Percentiles rank a stretch among this genome's conserved stretches.
Conservation (phyloP, 805 yeast genomes). For the Hanseniaspora clermontiae region DNA sequence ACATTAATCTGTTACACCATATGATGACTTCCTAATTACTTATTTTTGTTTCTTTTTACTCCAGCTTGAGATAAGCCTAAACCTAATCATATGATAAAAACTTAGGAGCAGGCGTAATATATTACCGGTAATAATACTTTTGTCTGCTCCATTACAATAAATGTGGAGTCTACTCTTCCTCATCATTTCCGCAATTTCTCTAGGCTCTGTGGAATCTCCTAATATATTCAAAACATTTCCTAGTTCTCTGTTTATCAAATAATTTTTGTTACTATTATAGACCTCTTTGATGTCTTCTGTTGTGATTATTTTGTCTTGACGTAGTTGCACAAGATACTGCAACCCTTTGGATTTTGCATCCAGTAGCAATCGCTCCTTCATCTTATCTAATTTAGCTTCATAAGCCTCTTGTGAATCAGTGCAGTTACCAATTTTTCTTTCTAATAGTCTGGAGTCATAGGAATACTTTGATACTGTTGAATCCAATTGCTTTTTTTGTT, state of each 20-base stretch:
- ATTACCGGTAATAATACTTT: background rate
- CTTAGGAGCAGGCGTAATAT: background rate
- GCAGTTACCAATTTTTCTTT: conserved; percentile 52
- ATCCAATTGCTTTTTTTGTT: conserved; percentile 33
- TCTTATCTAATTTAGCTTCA: conserved; percentile 21
- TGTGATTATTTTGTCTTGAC: background rate
- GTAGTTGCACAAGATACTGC: conserved; percentile 6
- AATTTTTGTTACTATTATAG: background rate
- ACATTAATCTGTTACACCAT: too few species aligned
- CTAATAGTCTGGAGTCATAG: conserved; percentile 51
- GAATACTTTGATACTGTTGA: conserved; percentile 47
- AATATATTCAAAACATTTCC: background rate
- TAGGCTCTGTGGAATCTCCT: background rate
- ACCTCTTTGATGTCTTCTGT: conserved; percentile 5
- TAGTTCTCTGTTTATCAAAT: background rate
- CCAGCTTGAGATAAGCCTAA: background rate
- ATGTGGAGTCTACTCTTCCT: background rate
- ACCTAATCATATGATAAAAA: background rate
- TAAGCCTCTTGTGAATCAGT: conserved; percentile 45
- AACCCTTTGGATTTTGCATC: conserved; percentile 3
- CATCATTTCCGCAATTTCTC: background rate
- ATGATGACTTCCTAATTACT: background rate
- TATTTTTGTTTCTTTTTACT: background rate
- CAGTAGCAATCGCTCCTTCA: conserved; percentile 7
- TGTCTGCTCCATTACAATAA: background rate